phyloP scores from a whole-genome alignment of 257 asterid genomes.

The Orobanche coerulescens region DNA sequence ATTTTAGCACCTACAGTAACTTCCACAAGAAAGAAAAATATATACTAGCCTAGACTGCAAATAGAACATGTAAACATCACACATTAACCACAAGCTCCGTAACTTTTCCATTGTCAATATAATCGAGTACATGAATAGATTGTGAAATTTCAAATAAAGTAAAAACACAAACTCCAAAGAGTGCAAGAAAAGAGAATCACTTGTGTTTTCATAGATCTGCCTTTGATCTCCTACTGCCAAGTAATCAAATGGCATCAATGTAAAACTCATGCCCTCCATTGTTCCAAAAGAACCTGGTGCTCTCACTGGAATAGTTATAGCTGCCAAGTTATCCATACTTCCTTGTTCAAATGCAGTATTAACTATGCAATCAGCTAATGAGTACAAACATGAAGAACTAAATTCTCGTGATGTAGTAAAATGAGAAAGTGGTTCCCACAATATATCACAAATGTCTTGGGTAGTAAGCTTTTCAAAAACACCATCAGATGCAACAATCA shows the following conservation, averaged over 20 bases:
- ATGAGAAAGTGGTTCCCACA: conserved; percentile 59
- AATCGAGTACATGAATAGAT: neutral
- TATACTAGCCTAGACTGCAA: neutral
- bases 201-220: conserved; percentile 37
- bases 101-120: conserved; percentile 1
- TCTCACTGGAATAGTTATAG: conserved; percentile 55
- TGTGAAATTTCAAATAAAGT: neutral
- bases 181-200: conserved; percentile 33
- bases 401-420: conserved; percentile 32
- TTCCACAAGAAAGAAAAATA: neutral
- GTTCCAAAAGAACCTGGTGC: conserved; percentile 30
- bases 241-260: conserved; percentile 31
- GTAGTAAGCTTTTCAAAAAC: conserved; percentile 77
- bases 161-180: conserved; percentile 15
- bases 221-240: conserved; percentile 42
- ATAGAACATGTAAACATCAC: neutral
- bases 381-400: conserved; percentile 49
- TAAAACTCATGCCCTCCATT: conserved; percentile 29
- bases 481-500: conserved; percentile 92
- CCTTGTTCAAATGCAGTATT: conserved; percentile 77
- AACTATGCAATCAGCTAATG: conserved; percentile 81
- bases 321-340: conserved; percentile 88
- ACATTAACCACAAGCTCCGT: conserved; percentile 4
- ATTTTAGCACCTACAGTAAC: neutral
- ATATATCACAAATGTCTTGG: conserved; percentile 80